These are phyloP conservation scores for Dactylellina haptotyla DNA, from an alignment of 2,329 filamentous ascomycete genomes.

Conservation along the genomic window DNA sequence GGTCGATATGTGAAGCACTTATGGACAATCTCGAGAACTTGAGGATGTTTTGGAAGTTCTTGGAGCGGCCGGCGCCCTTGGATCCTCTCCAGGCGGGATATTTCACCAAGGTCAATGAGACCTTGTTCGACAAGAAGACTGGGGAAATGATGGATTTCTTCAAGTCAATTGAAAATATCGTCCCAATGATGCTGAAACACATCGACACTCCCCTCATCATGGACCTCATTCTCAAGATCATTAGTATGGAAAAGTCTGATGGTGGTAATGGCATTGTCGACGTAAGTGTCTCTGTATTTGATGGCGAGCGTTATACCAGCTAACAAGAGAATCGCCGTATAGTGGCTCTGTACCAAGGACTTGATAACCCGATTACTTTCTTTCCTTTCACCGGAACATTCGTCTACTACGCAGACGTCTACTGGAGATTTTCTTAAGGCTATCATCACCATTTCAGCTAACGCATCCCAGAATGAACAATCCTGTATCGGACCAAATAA, in stretches of 20 bases:
- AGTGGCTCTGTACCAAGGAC: slow-evolving; percentile 93
- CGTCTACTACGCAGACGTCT: slow-evolving; percentile 91
- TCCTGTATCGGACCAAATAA: slow-evolving; percentile 99
- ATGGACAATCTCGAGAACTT: slow-evolving; percentile 84
- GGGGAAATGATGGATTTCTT: slow-evolving; percentile 94
- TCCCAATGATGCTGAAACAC: slow-evolving; percentile 87
- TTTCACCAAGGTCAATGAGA: slow-evolving; percentile 98
- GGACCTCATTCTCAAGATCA: slow-evolving; percentile 95
- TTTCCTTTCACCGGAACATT: slow-evolving; percentile 84
- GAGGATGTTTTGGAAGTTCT: slow-evolving; percentile 88
- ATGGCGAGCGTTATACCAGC: slow-evolving; percentile 1
- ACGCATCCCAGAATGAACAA: slow-evolving; percentile 96
- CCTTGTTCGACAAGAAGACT: slow-evolving; percentile 96
- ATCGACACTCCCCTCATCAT: slow-evolving; percentile 98
- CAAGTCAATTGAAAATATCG: slow-evolving; percentile 81
- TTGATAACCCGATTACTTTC: slow-evolving; percentile 87
- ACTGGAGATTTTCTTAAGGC: slow-evolving; percentile 98
- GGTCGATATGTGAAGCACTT: slow-evolving; percentile 93
- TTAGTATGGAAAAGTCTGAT: slow-evolving; percentile 91
- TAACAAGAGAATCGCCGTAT: slow-evolving; percentile 55
- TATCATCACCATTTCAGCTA: slow-evolving; percentile 98
- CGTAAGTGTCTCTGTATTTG: slow-evolving; percentile 66
- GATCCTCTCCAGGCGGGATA: slow-evolving; percentile 95
- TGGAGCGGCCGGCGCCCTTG: slow-evolving; percentile 83
- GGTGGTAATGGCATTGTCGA: slow-evolving; percentile 93